Conservation (phyloP, 1,284 basidiomycete genomes). For the Irpex rosettiformis region DNA sequence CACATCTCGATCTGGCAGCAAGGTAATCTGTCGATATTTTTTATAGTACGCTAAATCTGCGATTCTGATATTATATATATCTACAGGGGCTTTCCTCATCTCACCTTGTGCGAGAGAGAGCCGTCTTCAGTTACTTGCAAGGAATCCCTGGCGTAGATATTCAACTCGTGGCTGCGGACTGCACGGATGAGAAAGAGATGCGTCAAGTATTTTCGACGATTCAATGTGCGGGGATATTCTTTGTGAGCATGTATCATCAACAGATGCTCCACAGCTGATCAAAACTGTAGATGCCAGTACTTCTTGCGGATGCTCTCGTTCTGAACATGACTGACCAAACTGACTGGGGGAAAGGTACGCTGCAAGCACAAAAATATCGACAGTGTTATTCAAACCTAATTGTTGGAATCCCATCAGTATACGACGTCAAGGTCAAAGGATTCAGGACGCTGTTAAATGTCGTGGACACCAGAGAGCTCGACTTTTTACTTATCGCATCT, state of each 20-base stretch:
- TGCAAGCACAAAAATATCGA: no score
- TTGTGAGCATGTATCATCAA: background rate
- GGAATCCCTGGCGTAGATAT: conserved; percentile 11
- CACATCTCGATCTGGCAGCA: conserved; percentile 15
- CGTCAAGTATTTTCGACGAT: conserved; percentile 8
- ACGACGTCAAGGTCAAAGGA: conserved; percentile 16
- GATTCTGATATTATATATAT: background rate
- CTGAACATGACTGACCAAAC: conserved; percentile 13
- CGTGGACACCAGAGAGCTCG: conserved; percentile 10
- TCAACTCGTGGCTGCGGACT: conserved; percentile 14
- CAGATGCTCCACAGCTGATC: background rate
- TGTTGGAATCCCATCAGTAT: conserved; percentile 5
- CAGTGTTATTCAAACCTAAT: background rate
- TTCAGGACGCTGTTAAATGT: conserved; percentile 11
- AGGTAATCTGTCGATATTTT: conserved; percentile 1
- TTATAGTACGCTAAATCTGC: background rate
- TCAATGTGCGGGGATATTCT: conserved; percentile 16
- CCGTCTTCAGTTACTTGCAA: conserved; percentile 10
- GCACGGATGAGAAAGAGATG: conserved; percentile 12
- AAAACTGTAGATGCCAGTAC: conserved; percentile 12
- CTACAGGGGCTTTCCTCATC: conserved; percentile 5
- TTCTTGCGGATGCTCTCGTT: conserved; percentile 17
- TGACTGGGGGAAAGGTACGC: conserved; percentile 17
- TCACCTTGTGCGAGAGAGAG: conserved; percentile 13
- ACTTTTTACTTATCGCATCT: conserved; percentile 14